phyloP scores from a whole-genome alignment of 768 basidiomycete genomes.

The Naematelia encephala region DNA sequence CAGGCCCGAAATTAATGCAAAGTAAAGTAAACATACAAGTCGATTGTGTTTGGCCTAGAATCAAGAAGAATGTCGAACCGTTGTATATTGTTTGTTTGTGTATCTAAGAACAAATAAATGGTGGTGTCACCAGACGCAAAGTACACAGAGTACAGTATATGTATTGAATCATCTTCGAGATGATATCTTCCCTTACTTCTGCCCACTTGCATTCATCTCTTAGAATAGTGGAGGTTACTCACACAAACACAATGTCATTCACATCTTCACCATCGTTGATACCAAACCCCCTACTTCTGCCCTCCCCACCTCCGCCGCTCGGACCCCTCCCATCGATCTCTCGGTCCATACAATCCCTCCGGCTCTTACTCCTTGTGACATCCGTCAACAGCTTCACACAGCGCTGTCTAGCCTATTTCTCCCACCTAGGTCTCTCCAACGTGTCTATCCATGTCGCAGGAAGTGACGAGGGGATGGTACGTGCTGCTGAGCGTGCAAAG shows the following conservation, averaged over 20 bases:
- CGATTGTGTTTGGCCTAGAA: too few relatives aligned
- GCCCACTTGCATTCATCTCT: too few relatives aligned
- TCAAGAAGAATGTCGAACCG: too few relatives aligned
- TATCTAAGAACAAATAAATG: too few relatives aligned
- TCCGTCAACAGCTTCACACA: constrained; percentile 44
- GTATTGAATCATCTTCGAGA: too few relatives aligned
- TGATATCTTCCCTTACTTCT: too few relatives aligned
- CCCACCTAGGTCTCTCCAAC: constrained; percentile 27
- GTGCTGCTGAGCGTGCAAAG: constrained; percentile 24
- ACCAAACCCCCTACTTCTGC: constrained; percentile 1
- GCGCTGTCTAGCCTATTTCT: constrained; percentile 26
- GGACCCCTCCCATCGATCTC: not conserved
- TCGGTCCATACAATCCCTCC: not conserved
- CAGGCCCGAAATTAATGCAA: too few relatives aligned
- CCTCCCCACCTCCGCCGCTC: constrained; percentile 8
- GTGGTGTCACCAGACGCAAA: too few relatives aligned
- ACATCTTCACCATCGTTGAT: constrained; percentile 10
- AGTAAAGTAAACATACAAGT: too few relatives aligned
- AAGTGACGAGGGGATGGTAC: constrained; percentile 33
- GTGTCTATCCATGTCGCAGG: constrained; percentile 36
- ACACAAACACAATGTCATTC: constrained; percentile 16
- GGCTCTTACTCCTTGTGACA: constrained; percentile 35
- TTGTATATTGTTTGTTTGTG: too few relatives aligned
- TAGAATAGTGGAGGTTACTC: too few relatives aligned
- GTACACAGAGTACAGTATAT: too few relatives aligned